Percentiles rank a stretch among this genome's conserved stretches.
These are phyloP conservation scores for Lenwebbia sp. DNA, from an alignment of 345 rosid genomes.

Conservation along the genomic window DNA sequence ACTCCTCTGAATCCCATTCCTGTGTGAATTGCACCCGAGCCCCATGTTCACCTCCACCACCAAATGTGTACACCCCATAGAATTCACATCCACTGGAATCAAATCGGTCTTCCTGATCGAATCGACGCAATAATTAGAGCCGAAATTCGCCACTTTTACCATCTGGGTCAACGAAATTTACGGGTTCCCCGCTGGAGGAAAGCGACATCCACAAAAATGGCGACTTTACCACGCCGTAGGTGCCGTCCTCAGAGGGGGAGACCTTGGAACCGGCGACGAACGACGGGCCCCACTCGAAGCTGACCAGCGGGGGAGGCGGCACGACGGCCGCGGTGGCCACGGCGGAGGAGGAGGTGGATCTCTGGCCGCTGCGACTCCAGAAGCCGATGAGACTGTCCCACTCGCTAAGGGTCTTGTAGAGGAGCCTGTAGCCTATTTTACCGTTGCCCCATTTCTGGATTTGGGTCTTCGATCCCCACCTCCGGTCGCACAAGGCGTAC, in stretches of 20 bases:
- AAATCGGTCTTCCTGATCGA: slow-evolving; percentile 22
- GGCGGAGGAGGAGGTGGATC: slow-evolving; percentile 4
- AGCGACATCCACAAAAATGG: slow-evolving; percentile 60
- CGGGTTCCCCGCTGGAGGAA: slow-evolving; percentile 41
- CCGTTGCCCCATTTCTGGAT: slow-evolving; percentile 75
- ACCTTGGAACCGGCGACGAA: slow-evolving; percentile 59
- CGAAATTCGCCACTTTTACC: slow-evolving; percentile 19
- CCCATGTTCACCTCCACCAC: slow-evolving; percentile 53
- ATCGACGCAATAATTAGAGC: slow-evolving; percentile 7
- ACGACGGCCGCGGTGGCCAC: background rate
- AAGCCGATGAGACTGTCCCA: slow-evolving; percentile 77
- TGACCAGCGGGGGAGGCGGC: slow-evolving; percentile 43
- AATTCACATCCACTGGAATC: slow-evolving; percentile 59
- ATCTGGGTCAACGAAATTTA: slow-evolving; percentile 41
- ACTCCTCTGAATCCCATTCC: slow-evolving; percentile 15
- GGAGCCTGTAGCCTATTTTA: slow-evolving; percentile 38
- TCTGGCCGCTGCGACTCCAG: slow-evolving; percentile 81
- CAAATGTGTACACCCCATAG: slow-evolving; percentile 51
- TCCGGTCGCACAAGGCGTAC: slow-evolving; percentile 59
- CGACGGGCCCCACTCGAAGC: slow-evolving; percentile 85
- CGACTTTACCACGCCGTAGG: slow-evolving; percentile 31
- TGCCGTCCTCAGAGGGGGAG: slow-evolving; percentile 31
- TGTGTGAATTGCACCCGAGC: slow-evolving; percentile 1
- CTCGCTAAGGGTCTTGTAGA: slow-evolving; percentile 46
- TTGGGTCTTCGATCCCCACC: slow-evolving; percentile 70